Base-by-base conservation (phyloP, 176 grass and related monocot genomes). In the Avena eriantha region DNA sequence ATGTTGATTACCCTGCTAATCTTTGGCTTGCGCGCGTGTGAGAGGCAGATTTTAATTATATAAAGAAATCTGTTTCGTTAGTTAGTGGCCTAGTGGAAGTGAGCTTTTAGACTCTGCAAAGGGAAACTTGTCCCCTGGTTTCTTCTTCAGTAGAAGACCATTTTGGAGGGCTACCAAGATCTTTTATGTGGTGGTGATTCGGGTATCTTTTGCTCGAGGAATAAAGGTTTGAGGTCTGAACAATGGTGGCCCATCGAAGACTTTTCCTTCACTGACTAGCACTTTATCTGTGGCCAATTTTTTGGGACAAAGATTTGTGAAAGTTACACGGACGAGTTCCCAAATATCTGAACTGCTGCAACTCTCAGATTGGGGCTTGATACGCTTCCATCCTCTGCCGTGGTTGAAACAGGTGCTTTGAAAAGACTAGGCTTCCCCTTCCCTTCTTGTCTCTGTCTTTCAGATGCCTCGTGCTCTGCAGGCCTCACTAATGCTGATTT, bases 341-440 rank as follows among this genome's bases (percentile, higher is more conserved):
- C 11, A 74, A 19, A 71, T 68, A 57, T 45, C 53, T 70, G 19
- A 58, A 60, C 45, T 66, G 58, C 39, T 77, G 51, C 18, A 59
- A 15, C 0, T 69, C 45, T 80, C 26, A 75, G 39, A 13, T 59
- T 78, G 60, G 51, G 17, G 26, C 49, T 73, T 73, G 22, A 48
- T 74, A 76, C 45, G 19, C 15, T 69, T 80, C 53, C 80, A 47
- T 72, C 84, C 61, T 82, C 3, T 17, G 23, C 31, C 69, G 86
- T 17, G 31, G 41, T 34, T 2, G 18, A 64, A 77, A 85, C 73
- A 85, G 71, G 53, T 91, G 4, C 61, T 73, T 82, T 83, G 86
- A 82, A 67, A 85, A 88, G 45, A 78, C 82, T 85, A 78, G 90
- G 77, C 82, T 85, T 66, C 17, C 78, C 63, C 86, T 82, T 73